Base-by-base conservation (phyloP, 2,329 filamentous ascomycete species). In the Trichoderma hamatum region DNA sequence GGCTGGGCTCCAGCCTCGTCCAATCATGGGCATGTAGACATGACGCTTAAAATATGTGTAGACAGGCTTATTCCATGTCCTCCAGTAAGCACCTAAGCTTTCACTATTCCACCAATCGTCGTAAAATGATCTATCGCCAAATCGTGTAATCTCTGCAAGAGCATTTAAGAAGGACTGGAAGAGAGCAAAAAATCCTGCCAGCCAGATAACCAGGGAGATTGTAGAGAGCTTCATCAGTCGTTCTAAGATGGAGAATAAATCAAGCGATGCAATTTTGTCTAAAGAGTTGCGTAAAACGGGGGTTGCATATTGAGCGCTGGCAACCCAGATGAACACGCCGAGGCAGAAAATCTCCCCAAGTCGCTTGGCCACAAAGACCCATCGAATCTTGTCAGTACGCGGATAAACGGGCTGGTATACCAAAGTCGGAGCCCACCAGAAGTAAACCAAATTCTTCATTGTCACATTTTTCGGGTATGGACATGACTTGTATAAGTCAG, bases 361-460 rank as follows among this genome's bases (percentile, higher is more conserved):
- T 19, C 96, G 89, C 81, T 97, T 97, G 69, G 87, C 82, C 49
- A 98, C 93, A 77, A 97, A 99, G 4, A 87, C 78, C 94, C 94
- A 97, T 71, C 96, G 88, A 73, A 97, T 92, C 68, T 86, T 87
- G 10, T 88, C 83, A 6, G 92, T 94, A 54, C 94, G 91, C 24
- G 96, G 96, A 78, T 99, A 99, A 16, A 96, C 93, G 1, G 96
- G 96, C 82, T 99, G 96, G 79, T 99, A 99, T 55, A 98, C 91
- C 64, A 99, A 85, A 0, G 96, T 99, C 0, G 96, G 96, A 0
- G 95, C 96, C 90, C 94, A 95, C 95, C 96, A 98, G 79, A 99
- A 99, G 81, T 98, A 99, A 69, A 88, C 88, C 30, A 99, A 83
- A 77, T 98, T 99, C 62, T 85, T 82, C 73, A 97, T 85, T 3